A percentile compares a stretch with the other conserved stretches of the same genome.
phyloP scores from a whole-genome alignment of 257 asterid species.

The Plantago major region DNA sequence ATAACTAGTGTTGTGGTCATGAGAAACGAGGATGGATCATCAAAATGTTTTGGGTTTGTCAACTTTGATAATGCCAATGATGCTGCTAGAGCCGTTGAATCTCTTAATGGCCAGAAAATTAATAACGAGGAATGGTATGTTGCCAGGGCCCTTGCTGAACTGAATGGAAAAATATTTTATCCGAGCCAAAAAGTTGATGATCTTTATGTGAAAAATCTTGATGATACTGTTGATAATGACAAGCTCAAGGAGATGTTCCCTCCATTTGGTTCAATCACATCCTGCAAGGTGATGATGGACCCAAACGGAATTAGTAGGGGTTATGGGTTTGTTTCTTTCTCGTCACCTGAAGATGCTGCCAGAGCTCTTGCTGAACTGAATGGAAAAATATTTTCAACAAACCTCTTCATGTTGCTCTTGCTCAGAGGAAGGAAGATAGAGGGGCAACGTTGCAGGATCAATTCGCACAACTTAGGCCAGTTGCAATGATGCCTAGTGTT shows the following conservation, averaged over 20 bases:
- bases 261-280: slow-evolving; percentile 66
- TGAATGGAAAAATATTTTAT: slow-evolving; percentile 58
- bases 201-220: too few relatives aligned
- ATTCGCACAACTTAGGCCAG: too few relatives aligned
- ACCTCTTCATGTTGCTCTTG: too few relatives aligned
- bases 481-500: too few relatives aligned
- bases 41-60: slow-evolving; percentile 82
- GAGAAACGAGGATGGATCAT: slow-evolving; percentile 75
- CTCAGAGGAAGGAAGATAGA: too few relatives aligned
- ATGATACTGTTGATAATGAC: too few relatives aligned
- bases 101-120: slow-evolving; percentile 61
- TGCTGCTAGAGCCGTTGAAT: slow-evolving; percentile 82
- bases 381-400: too few relatives aligned
- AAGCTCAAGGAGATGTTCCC: too few relatives aligned
- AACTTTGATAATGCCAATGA: slow-evolving; percentile 83
- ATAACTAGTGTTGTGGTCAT: too few relatives aligned
- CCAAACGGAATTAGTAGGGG: slow-evolving; percentile 88
- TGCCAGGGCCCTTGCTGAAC: slow-evolving; percentile 83
- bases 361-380: slow-evolving; percentile 38
- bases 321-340: slow-evolving; percentile 93
- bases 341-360: slow-evolving; percentile 84
- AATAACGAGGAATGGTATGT: slow-evolving; percentile 82
- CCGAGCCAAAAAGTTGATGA: slow-evolving; percentile 66
- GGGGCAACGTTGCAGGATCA: too few relatives aligned
- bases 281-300: slow-evolving; percentile 98